phyloP scores from a whole-genome alignment of 73 alveolate genomes.

The Tetrahymena borealis region DNA sequence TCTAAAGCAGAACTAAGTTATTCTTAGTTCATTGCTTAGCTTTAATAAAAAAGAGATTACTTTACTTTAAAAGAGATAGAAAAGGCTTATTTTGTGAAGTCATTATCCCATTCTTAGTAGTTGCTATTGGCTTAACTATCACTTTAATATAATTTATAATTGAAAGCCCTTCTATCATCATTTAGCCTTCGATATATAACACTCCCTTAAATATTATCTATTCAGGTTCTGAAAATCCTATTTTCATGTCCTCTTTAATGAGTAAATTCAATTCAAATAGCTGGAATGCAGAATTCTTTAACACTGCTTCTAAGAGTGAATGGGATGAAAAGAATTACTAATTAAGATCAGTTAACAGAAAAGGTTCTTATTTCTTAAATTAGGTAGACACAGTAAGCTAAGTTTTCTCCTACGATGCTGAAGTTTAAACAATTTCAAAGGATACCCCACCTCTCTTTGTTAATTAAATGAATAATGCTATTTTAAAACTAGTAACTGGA shows the following conservation, averaged over 20 bases:
- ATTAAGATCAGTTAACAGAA: neutral
- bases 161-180: neutral
- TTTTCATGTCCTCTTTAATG: neutral
- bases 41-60: constrained; percentile 60
- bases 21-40: constrained; percentile 63
- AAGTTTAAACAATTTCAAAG: neutral
- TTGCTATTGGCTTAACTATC: constrained; percentile 63
- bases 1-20: neutral
- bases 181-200: neutral
- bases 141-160: neutral
- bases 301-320: neutral
- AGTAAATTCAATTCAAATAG: neutral
- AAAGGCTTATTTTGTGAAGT: constrained; percentile 69
- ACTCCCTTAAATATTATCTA: constrained; percentile 13
- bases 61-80: constrained; percentile 62
- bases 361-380: neutral
- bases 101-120: constrained; percentile 63
- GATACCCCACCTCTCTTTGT: neutral
- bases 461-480: constrained; percentile 12
- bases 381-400: neutral
- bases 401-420: neutral
- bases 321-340: neutral
- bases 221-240: neutral
- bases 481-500: constrained; percentile 9
- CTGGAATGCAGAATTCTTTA: neutral